Percentiles rank a stretch among this genome's conserved stretches.
phyloP scores from a whole-genome alignment of 768 basidiomycete species.

The Boletus pseudopeckii region DNA sequence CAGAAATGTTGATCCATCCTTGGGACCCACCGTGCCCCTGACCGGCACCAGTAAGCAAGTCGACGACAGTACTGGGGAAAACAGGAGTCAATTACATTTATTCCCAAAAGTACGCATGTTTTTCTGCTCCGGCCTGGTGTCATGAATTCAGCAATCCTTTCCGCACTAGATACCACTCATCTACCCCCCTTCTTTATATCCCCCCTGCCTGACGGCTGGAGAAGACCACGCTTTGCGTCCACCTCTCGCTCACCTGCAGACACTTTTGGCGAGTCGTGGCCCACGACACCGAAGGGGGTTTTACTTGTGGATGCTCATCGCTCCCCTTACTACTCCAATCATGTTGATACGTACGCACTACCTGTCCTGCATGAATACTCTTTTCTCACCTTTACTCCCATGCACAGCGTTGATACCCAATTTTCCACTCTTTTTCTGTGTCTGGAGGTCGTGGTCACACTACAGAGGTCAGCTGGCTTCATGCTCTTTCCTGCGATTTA shows the following conservation, averaged over 20 bases:
- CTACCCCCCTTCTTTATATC: constrained; percentile 51
- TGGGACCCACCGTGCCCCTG: constrained; percentile 50
- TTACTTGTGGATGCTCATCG: constrained; percentile 58
- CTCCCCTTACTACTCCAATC: constrained; percentile 75
- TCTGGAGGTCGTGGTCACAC: constrained; percentile 84
- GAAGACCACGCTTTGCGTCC: constrained; percentile 25
- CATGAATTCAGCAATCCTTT: not conserved
- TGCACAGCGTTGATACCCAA: constrained; percentile 75
- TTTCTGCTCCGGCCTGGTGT: not conserved
- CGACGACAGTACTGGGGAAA: constrained; percentile 11
- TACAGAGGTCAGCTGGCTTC: constrained; percentile 54
- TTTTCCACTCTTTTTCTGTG: constrained; percentile 81
- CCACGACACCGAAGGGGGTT: constrained; percentile 68
- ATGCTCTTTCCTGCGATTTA: not conserved
- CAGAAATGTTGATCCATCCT: constrained; percentile 66
- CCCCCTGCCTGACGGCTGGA: constrained; percentile 30
- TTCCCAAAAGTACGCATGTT: constrained; percentile 11
- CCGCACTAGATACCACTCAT: constrained; percentile 48
- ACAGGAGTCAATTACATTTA: constrained; percentile 3
- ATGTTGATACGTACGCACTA: constrained; percentile 64
- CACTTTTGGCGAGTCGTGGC: constrained; percentile 50
- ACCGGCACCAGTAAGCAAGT: constrained; percentile 17
- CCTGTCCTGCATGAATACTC: not conserved
- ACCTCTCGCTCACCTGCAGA: constrained; percentile 45
- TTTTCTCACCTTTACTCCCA: not conserved